Base-by-base conservation (phyloP, 345 rosid genomes). In the Arabidopsis arenosa region DNA sequence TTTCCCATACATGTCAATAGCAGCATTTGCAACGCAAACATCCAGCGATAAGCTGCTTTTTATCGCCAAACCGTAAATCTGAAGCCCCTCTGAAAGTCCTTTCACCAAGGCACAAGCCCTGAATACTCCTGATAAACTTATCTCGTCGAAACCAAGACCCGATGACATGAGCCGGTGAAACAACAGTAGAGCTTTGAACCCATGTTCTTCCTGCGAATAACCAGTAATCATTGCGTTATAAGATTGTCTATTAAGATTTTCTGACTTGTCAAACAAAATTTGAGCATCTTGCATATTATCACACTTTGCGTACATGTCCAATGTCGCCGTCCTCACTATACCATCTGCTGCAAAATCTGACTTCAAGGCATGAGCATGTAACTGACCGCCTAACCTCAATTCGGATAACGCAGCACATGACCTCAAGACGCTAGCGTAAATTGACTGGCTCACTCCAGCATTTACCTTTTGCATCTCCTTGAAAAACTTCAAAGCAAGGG, bases 281-380 rank as follows among this genome's bases (percentile, higher is more conserved):
- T 80, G 84, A 82, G 99, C 95, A 78, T 86, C 89, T 52, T 15
- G 57, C 80, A 90, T 80, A 49, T 84, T 77, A 35, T 83, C 87
- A 73, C 96, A 89, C 84, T 92, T 95, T 15, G 97, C 88, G 57
- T 95, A 95, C 99, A 95, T 92, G 80, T 95, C 97, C 80, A 95
- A 65, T 8, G 85, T 90, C 12, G 99, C 96, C 39, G 97, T 95
- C 39, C 92, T 96, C 76, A 90, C 97, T 13, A 90, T 80, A 14
- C 81, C 72, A 73, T 95, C 97, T 2, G 57, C 60, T 54, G 83
- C 90, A 75, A 90, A 89, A 79, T 79, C 69, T 39, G 75, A 80
- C 80, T 90, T 95, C 18, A 90, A 56, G 60, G 93, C 86, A 86
- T 90, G 99, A 35, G 86, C 88, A 79, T 95, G 99, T 64, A 95